These are phyloP conservation scores for Leccinum fibrillosum DNA, from an alignment of 768 basidiomycete genomes.

Conservation along the genomic window DNA sequence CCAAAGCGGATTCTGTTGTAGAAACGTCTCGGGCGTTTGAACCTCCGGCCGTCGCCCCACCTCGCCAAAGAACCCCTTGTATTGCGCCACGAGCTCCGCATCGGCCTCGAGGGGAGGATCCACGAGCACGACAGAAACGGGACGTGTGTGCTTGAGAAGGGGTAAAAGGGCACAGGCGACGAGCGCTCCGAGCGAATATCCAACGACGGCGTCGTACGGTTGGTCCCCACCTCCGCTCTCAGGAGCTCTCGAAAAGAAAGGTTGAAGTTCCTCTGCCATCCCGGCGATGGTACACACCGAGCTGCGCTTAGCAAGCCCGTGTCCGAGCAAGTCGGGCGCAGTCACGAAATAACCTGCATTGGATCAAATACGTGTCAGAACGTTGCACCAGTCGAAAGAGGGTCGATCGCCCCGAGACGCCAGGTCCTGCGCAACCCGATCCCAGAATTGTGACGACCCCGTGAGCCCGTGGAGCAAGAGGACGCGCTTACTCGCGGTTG, in stretches of 20 bases:
- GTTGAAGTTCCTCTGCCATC: slow-evolving; percentile 12
- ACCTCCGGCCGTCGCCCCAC: background rate
- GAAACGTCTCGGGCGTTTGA: background rate
- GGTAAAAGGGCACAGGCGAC: slow-evolving; percentile 12
- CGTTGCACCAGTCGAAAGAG: background rate
- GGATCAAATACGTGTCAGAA: background rate
- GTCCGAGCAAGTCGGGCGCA: slow-evolving; percentile 25
- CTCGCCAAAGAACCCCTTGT: background rate
- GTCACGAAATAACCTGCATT: slow-evolving; percentile 22
- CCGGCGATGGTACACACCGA: slow-evolving; percentile 14
- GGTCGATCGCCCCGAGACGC: slow-evolving; percentile 16
- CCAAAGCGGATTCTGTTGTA: background rate
- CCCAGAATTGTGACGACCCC: slow-evolving; percentile 13
- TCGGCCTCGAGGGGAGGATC: slow-evolving; percentile 15
- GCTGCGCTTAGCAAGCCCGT: slow-evolving; percentile 7
- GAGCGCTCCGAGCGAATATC: slow-evolving; percentile 21
- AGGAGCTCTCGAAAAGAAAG: slow-evolving; percentile 1
- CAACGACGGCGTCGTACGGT: slow-evolving; percentile 15
- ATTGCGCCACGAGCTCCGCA: background rate
- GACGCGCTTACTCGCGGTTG: slow-evolving; percentile 13
- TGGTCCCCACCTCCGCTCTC: background rate
- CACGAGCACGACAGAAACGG: slow-evolving; percentile 14
- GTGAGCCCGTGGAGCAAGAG: slow-evolving; percentile 22
- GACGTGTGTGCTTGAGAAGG: slow-evolving; percentile 7
- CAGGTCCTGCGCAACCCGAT: slow-evolving; percentile 12